Conservation (phyloP, 495 filamentous ascomycete genomes). For the Pseudotulostoma volvatum region DNA sequence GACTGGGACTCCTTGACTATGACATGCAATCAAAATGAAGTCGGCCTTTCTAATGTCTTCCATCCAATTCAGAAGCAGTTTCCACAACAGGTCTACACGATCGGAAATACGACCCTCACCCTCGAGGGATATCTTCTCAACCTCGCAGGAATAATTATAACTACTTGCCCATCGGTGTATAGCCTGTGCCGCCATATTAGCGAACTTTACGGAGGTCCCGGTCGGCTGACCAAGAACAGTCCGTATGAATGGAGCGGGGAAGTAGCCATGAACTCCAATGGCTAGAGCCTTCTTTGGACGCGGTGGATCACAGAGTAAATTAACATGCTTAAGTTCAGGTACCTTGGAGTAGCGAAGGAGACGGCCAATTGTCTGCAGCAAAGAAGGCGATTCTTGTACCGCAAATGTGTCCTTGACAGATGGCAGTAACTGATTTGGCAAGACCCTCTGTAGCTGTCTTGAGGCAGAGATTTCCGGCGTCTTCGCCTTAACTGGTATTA, state of each 20-base stretch:
- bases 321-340: constrained; percentile 49
- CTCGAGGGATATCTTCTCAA: constrained; percentile 88
- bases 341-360: constrained; percentile 46
- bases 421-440: constrained; percentile 52
- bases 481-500: constrained; percentile 15
- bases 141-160: constrained; percentile 45
- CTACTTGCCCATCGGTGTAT: constrained; percentile 65
- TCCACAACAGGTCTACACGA: constrained; percentile 83
- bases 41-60: constrained; percentile 77
- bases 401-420: constrained; percentile 51
- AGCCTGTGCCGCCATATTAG: constrained; percentile 68
- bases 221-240: constrained; percentile 86
- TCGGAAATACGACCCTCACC: constrained; percentile 94
- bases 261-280: constrained; percentile 89
- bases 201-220: constrained; percentile 86
- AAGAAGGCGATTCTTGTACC: constrained; percentile 48
- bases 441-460: constrained; percentile 26
- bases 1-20: constrained; percentile 91
- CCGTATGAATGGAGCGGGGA: constrained; percentile 70
- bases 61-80: constrained; percentile 85
- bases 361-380: constrained; percentile 53
- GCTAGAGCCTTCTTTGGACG: constrained; percentile 70
- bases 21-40: constrained; percentile 76
- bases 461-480: constrained; percentile 23
- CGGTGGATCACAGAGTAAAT: constrained; percentile 48